A percentile compares a stretch with the other conserved stretches of the same genome.
Conservation (phyloP, 208 protist species). For the Angomonas deanei region DNA sequence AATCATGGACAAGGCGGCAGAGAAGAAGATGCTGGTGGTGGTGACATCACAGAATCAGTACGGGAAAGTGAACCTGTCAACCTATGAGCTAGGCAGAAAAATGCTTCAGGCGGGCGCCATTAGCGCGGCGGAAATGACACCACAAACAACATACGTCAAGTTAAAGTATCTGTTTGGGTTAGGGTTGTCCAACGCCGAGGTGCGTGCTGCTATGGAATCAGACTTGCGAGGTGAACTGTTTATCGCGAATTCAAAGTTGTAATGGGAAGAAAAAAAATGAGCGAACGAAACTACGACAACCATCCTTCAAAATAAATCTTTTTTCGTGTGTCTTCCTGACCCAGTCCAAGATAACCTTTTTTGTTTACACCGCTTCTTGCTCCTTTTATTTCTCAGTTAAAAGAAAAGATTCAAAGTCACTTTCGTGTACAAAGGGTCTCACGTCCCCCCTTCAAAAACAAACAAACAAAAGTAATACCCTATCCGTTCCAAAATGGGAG, state of each 20-base stretch:
- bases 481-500: slow-evolving; percentile 2
- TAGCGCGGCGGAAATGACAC: slow-evolving; percentile 87
- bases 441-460: background rate
- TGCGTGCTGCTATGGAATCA: slow-evolving; percentile 26
- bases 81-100: slow-evolving; percentile 76
- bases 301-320: no score
- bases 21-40: slow-evolving; percentile 86
- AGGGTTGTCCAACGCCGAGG: slow-evolving; percentile 28
- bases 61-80: slow-evolving; percentile 45
- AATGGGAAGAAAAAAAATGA: background rate
- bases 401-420: background rate
- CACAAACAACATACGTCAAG: slow-evolving; percentile 88
- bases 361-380: background rate
- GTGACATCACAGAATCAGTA: slow-evolving; percentile 87
- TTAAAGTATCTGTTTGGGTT: slow-evolving; percentile 81
- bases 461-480: background rate
- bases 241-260: slow-evolving; percentile 3
- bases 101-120: slow-evolving; percentile 64
- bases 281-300: background rate
- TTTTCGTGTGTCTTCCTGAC: no score
- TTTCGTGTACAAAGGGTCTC: no score
- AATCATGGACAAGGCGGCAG: slow-evolving; percentile 42
- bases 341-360: no score
- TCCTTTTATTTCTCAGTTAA: background rate
- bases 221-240: slow-evolving; percentile 24